Base-by-base conservation (phyloP, 2,329 filamentous ascomycete genomes). In the Rosellinia necatrix region DNA sequence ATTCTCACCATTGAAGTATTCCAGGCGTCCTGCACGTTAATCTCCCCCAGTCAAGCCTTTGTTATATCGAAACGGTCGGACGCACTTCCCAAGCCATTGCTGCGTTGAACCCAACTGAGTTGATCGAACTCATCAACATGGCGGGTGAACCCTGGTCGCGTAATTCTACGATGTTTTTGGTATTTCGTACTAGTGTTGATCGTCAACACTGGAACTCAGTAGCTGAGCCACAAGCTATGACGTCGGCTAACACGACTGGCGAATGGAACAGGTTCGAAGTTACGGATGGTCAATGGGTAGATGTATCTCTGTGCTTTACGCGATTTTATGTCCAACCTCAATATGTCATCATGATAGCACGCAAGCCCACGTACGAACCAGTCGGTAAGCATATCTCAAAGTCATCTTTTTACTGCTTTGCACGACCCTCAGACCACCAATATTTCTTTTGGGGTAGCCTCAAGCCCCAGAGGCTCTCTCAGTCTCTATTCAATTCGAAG, bases 191-290 rank as follows among this genome's bases (percentile, higher is more conserved):
- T 3, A 35, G 6, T 22, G 2, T 53, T 4, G 34, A n/a, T 3
- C 3, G 4, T 12, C 1, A 13, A 2, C 43, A 48, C 27, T 53
- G 35, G 43, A n/a, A n/a, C n/a, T n/a, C n/a, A n/a, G n/a, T n/a
- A n/a, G 17, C 12, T 21, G 32, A 29, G 7, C 19, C 19, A 41
- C 6, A 2, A 29, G 4, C 42, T 21, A 35, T 53, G 5, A 21
- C 43, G 12, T 12, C 21, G 9, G 35, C 25, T 13, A 34, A 10
- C 4, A 5, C 7, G 8, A 35, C 5, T 13, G 51, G 51, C 8
- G 51, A 54, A 49, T 54, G 51, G 51, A 54, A 4, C 9, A 54
- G 15, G 22, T 24, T 42, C 34, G 35, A 54, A 19, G 10, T 54
- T 2, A 2, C 17, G 22, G 17, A 22, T 12, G 37, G 51, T 15